Evolutionary conservation across 1,284 basidiomycete species (phyloP).

Genomic region (Pseudozyma hubeiensis): DNA sequence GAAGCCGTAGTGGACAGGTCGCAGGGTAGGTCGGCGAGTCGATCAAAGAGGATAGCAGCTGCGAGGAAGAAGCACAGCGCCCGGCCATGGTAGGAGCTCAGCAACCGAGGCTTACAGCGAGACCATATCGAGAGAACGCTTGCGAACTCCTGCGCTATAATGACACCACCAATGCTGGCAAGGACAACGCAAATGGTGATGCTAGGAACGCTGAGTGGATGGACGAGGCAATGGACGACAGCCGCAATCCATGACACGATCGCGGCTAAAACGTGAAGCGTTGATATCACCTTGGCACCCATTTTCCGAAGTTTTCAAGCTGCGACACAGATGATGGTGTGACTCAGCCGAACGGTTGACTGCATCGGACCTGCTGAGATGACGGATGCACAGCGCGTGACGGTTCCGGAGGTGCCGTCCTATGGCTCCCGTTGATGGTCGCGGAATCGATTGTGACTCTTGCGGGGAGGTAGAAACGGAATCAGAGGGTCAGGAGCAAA

Average conservation of each 20-base stretch:
- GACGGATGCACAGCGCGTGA: not conserved
- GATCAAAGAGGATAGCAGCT: conserved; percentile 14
- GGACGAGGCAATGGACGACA: conserved; percentile 11
- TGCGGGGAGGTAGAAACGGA: too few relatives aligned
- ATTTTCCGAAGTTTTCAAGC: conserved; percentile 4
- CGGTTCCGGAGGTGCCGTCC: too few relatives aligned
- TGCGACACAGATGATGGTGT: not conserved
- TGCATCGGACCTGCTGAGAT: conserved; percentile 10
- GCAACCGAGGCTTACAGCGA: not conserved
- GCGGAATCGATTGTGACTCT: too few relatives aligned
- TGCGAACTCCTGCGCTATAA: conserved; percentile 13
- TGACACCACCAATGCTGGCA: not conserved
- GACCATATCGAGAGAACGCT: not conserved
- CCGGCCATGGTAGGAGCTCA: conserved; percentile 5
- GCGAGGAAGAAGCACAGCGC: conserved; percentile 10
- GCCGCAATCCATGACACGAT: conserved; percentile 1
- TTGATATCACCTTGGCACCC: not conserved
- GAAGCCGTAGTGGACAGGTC: not conserved
- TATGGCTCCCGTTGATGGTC: too few relatives aligned
- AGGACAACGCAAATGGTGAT: conserved; percentile 10
- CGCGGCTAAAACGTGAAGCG: conserved; percentile 14
- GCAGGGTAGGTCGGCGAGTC: conserved; percentile 11
- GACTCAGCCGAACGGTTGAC: not conserved
- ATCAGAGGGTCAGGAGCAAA: too few relatives aligned
- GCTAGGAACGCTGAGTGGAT: conserved; percentile 10